Base-by-base conservation (phyloP, 2,329 filamentous ascomycete genomes). In the Trichoderma brevicompactum region DNA sequence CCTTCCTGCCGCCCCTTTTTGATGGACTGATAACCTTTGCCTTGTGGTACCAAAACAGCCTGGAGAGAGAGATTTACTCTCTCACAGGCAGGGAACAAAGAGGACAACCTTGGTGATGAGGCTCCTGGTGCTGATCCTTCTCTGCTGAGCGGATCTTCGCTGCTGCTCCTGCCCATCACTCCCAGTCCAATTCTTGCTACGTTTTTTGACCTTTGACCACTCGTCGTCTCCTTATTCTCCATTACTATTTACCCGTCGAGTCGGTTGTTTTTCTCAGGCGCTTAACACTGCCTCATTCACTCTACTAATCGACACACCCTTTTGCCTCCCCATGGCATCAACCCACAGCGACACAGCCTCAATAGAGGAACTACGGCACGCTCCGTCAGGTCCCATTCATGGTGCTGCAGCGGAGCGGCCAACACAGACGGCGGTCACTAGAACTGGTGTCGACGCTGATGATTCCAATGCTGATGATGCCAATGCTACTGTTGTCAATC, bases 271-370 rank as follows among this genome's bases (percentile, higher is more conserved):
- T 28, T 28, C 44, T 40, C 17, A 15, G 34, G 17, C 44, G 54
- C 23, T 59, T 17, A 41, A 44, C 62, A 65, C 62, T 59, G 62
- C 62, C 62, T 58, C 62, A 13, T 7, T 58, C 43, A 17, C 28
- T 8, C 40, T 9, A 28, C 56, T 49, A 40, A 41, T 38, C 15
- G 40, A 50, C 40, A 40, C 58, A 15, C 58, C 38, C 40, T 60
- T 38, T 38, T 38, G 7, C 34, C 23, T 17, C 44, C 41, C 61
- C 52, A 66, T 66, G 65, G 53, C 59, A 36, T 36, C 59, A 3
- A 38, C 40, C 34, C 40, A 59, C 46, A 53, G 40, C 43, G 41
- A 66, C 64, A 65, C 64, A 65, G 64, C 64, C 64, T 65, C 59
- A 56, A 52, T 53, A 19, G 59, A 59, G 65, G 50, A 56, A 56